A percentile compares a stretch with the other conserved stretches of the same genome.
phyloP scores from a whole-genome alignment of 2,329 filamentous ascomycete species.

The Microcyclosporella mali region DNA sequence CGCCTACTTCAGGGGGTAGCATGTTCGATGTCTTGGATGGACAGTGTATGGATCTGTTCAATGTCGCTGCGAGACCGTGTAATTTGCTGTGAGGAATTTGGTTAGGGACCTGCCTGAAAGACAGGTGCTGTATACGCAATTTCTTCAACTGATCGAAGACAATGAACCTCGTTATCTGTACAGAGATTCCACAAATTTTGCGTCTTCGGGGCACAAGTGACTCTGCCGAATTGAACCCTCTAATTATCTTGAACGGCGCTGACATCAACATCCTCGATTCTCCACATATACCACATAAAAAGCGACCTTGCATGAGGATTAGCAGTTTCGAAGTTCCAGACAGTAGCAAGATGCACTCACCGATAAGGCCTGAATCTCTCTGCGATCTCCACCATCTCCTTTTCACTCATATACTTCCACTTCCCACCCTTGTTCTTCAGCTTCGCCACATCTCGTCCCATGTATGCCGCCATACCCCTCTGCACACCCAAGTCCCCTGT shows the following conservation, averaged over 20 bases:
- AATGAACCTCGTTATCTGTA: too few species aligned
- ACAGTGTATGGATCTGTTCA: too few species aligned
- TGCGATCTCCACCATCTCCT: slow-evolving; percentile 80
- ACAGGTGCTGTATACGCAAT: too few species aligned
- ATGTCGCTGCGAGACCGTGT: too few species aligned
- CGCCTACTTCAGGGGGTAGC: too few species aligned
- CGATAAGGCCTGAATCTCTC: slow-evolving; percentile 77
- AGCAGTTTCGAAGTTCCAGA: slow-evolving; percentile 8
- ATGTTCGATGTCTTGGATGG: too few species aligned
- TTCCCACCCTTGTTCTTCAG: slow-evolving; percentile 73
- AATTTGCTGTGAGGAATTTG: too few species aligned
- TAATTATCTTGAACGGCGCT: slow-evolving; percentile 20
- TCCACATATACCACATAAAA: slow-evolving; percentile 96
- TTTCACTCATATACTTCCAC: slow-evolving; percentile 96
- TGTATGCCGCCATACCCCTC: slow-evolving; percentile 84
- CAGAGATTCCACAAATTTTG: too few species aligned
- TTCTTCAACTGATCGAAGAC: too few species aligned
- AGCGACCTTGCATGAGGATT: slow-evolving; percentile 53
- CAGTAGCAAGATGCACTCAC: slow-evolving; percentile 36
- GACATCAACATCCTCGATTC: slow-evolving; percentile 20
- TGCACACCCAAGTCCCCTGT: slow-evolving; percentile 91
- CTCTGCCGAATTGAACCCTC: too few species aligned
- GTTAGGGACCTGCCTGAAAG: too few species aligned
- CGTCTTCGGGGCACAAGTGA: too few species aligned
- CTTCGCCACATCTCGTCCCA: slow-evolving; percentile 75